Conservation (phyloP, 176 grass and related monocot genomes). For the Phragmites australis region DNA sequence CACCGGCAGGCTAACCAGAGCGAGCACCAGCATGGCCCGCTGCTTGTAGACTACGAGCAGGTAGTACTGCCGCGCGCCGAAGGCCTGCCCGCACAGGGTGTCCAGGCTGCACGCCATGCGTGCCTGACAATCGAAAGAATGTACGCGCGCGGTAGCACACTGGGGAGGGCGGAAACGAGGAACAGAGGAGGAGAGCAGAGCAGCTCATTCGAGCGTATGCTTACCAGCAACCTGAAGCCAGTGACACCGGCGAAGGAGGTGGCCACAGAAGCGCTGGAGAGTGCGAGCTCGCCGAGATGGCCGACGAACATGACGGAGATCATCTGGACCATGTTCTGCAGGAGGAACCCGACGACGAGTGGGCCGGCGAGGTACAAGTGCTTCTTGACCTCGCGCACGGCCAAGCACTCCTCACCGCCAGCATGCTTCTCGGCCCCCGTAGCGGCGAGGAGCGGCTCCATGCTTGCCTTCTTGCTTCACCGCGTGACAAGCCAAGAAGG, state of each 20-base stretch:
- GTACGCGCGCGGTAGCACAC: background rate
- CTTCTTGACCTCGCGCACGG: slow-evolving; percentile 7
- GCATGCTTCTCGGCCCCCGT: background rate
- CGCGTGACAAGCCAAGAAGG: background rate
- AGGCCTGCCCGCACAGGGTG: slow-evolving; percentile 52
- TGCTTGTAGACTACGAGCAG: slow-evolving; percentile 54
- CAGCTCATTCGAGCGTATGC: background rate
- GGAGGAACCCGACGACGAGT: background rate
- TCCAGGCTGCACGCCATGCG: slow-evolving; percentile 3
- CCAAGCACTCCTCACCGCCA: background rate
- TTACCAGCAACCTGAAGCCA: slow-evolving; percentile 1
- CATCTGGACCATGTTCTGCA: slow-evolving; percentile 15
- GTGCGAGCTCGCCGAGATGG: slow-evolving; percentile 17
- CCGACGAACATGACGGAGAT: slow-evolving; percentile 30
- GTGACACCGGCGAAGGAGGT: slow-evolving; percentile 15
- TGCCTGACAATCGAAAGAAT: background rate
- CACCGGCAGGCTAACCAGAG: slow-evolving; percentile 34
- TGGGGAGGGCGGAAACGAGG: too few species aligned
- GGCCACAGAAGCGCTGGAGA: slow-evolving; percentile 20
- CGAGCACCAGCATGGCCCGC: slow-evolving; percentile 43
- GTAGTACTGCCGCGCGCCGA: slow-evolving; percentile 39
- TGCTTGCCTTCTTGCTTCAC: background rate
- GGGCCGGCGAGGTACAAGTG: slow-evolving; percentile 13
- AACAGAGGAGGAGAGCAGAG: background rate
- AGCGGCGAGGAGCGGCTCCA: background rate